phyloP scores from a whole-genome alignment of 345 rosid species.

The Hypericum perforatum region DNA sequence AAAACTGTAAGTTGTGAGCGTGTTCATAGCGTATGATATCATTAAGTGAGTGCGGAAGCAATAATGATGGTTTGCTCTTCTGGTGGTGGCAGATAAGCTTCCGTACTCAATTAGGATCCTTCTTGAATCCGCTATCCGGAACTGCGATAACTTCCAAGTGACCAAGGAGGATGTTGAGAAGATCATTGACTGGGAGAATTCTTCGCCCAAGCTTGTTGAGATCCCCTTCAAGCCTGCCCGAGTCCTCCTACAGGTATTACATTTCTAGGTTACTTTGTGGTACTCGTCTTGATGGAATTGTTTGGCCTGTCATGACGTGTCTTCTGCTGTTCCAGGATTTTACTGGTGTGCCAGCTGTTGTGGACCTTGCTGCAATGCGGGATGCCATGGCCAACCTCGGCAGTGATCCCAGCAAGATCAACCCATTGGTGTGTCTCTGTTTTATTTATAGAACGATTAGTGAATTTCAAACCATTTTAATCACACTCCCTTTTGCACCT shows the following conservation, averaged over 20 bases:
- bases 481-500: too few species aligned
- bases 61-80: background rate
- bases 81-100: slow-evolving; percentile 49
- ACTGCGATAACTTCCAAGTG: slow-evolving; percentile 96
- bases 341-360: slow-evolving; percentile 99
- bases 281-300: background rate
- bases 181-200: slow-evolving; percentile 86
- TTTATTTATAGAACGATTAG: background rate
- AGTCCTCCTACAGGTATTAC: slow-evolving; percentile 76
- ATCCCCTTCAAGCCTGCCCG: slow-evolving; percentile 99
- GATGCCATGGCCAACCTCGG: slow-evolving; percentile 95
- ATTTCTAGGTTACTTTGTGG: background rate
- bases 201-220: slow-evolving; percentile 87
- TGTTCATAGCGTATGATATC: background rate
- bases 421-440: slow-evolving; percentile 53
- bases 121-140: slow-evolving; percentile 91
- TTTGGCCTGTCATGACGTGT: slow-evolving; percentile 10
- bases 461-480: too few species aligned
- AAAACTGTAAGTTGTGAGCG: background rate
- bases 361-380: slow-evolving; percentile 98
- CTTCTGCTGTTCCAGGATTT: slow-evolving; percentile 54
- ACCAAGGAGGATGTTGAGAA: slow-evolving; percentile 88
- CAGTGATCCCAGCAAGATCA: slow-evolving; percentile 81
- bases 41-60: background rate
- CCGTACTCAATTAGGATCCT: slow-evolving; percentile 92